Evolutionary conservation across 257 asterid species (phyloP).

Genomic region (Haberlea rhodopensis): DNA sequence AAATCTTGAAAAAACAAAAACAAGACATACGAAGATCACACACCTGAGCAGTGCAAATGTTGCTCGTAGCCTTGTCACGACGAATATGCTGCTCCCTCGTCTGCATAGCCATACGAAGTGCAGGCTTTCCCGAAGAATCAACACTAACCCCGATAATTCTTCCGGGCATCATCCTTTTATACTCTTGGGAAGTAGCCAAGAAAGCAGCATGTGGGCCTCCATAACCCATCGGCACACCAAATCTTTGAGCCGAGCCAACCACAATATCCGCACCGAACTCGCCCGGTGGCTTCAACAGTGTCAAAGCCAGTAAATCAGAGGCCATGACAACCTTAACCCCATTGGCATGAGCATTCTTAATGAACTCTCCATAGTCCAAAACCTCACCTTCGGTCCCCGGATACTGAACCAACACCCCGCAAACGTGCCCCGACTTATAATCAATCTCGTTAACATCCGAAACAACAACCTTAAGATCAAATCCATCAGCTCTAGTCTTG

Average conservation of each 20-base stretch:
- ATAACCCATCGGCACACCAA: constrained; percentile 99
- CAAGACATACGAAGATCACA: background rate
- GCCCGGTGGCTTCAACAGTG: constrained; percentile 92
- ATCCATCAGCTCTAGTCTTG: constrained; percentile 89
- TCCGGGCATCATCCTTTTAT: constrained; percentile 99
- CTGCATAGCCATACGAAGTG: constrained; percentile 99
- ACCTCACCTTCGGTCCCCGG: constrained; percentile 98
- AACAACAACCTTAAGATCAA: constrained; percentile 68
- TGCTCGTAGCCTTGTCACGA: constrained; percentile 97
- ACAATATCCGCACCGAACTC: constrained; percentile 97
- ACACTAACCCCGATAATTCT: constrained; percentile 95
- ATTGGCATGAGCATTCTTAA: constrained; percentile 84
- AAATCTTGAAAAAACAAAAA: background rate
- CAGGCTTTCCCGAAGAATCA: constrained; percentile 92
- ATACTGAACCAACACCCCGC: constrained; percentile 93
- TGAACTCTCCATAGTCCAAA: constrained; percentile 76
- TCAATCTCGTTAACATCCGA: constrained; percentile 71
- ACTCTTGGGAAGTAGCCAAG: constrained; percentile 98
- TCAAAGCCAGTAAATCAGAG: constrained; percentile 83
- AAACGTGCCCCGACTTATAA: constrained; percentile 78
- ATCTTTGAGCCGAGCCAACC: constrained; percentile 97
- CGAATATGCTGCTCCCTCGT: constrained; percentile 99
- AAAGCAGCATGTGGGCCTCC: constrained; percentile 99
- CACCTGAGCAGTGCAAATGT: constrained; percentile 99
- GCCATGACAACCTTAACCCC: constrained; percentile 99